Conservation (phyloP, 352 stramenopile genomes). For the Globisporangium irregulare region DNA sequence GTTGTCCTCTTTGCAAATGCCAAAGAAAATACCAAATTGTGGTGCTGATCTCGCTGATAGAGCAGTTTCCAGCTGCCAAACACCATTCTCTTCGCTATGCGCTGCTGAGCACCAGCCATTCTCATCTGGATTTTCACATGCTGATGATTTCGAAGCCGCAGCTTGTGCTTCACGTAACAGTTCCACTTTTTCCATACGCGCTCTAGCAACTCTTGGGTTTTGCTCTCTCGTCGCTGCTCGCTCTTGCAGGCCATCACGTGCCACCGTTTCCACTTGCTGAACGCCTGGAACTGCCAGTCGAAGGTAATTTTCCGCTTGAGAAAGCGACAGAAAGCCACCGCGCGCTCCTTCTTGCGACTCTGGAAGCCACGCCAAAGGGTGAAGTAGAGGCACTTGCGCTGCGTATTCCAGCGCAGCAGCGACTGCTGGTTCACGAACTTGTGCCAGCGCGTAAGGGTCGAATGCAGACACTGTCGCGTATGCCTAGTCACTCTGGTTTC, state of each 20-base stretch:
- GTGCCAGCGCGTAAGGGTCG: constrained; percentile 3
- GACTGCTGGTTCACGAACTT: background rate
- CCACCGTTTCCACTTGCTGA: constrained; percentile 24
- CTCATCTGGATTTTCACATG: background rate
- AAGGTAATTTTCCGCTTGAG: constrained; percentile 4
- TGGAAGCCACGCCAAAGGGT: constrained; percentile 13
- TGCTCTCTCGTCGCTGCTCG: background rate
- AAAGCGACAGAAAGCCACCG: constrained; percentile 17
- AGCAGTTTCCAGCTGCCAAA: constrained; percentile 8
- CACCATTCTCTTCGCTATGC: background rate
- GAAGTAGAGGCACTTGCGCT: constrained; percentile 18
- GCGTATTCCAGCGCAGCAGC: constrained; percentile 11
- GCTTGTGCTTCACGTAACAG: background rate
- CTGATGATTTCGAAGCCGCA: constrained; percentile 9
- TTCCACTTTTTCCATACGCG: constrained; percentile 2
- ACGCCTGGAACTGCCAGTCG: constrained; percentile 16
- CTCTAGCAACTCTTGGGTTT: background rate
- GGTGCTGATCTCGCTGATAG: background rate
- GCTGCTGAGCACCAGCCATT: background rate
- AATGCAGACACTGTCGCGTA: background rate
- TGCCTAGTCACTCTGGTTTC: background rate
- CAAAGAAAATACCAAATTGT: background rate
- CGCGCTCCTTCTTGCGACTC: background rate
- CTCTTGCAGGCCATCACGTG: background rate
- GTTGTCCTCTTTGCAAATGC: background rate